phyloP scores from a whole-genome alignment of 2,329 filamentous ascomycete species.

The Escovopsis sp. region DNA sequence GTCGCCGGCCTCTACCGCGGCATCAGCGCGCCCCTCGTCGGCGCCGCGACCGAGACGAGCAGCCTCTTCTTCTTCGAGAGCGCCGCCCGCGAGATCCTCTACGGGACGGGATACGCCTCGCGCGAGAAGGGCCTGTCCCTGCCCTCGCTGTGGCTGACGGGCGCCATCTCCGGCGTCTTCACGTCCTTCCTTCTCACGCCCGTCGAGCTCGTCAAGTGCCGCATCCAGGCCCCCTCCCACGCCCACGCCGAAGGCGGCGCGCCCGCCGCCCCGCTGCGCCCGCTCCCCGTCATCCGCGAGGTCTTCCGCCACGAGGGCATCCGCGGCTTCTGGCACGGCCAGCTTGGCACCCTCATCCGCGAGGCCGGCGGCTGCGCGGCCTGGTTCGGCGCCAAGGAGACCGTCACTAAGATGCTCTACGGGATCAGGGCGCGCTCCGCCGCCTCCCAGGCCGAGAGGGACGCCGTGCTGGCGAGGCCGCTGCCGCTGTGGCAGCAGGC shows the following conservation, averaged over 20 bases:
- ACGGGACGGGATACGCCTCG: constrained; percentile 32
- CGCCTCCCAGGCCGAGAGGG: constrained; percentile 24
- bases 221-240: constrained; percentile 66
- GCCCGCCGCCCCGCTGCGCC: constrained; percentile 37
- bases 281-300: constrained; percentile 57
- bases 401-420: constrained; percentile 57
- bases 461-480: constrained; percentile 30
- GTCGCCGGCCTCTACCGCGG: constrained; percentile 74
- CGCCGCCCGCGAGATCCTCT: constrained; percentile 52
- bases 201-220: constrained; percentile 95
- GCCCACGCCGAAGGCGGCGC: constrained; percentile 23
- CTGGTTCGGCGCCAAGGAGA: constrained; percentile 91
- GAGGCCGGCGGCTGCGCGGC: constrained; percentile 87
- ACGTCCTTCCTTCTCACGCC: constrained; percentile 87
- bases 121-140: constrained; percentile 53
- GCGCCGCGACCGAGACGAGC: constrained; percentile 84
- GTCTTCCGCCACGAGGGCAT: constrained; percentile 75
- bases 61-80: constrained; percentile 87
- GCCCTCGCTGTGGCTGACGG: constrained; percentile 61
- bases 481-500: constrained; percentile 80
- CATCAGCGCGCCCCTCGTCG: constrained; percentile 79
- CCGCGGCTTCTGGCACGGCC: constrained; percentile 85
- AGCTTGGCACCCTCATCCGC: constrained; percentile 82
- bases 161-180: constrained; percentile 74
- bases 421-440: constrained; percentile 33